Evolutionary conservation across 208 protist genomes (phyloP), one percentile per base, ranked within the genome.

Genomic region (Leishmania braziliensis): DNA sequence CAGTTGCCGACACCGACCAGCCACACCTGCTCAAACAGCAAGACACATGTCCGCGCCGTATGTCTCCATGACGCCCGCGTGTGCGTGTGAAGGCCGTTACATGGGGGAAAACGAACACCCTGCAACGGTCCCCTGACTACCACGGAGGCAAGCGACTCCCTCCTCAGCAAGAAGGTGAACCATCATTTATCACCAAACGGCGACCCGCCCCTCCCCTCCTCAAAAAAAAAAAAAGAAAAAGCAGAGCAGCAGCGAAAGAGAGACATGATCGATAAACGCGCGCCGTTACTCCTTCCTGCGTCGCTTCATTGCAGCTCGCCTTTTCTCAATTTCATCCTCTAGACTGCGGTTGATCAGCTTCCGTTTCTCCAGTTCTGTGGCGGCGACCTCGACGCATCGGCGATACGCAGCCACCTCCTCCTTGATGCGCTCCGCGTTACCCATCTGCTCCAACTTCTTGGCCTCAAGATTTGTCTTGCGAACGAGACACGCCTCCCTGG

Each of bases 371-470:
- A 90, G 46, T 43, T 93, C 91, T 16, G 72, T 70, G 75, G 81
- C 50, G 3, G 87, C 83, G 8, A 20, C 78, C 29, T 83, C 72
- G 16, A 87, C 82, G 50, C 66, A 70, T 23, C 81, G 48, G 54
- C 77, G 86, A 39, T 89, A 75, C 54, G 80, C 84, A 10, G 86
- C 78, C 29, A 90, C 75, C 56, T 95, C 78, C 63, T 84, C 79
- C n/a, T 88, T 86, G 33, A 88, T 91, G n/a, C 80, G 80, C 46
- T 92, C 91, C 46, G 85, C 86, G 56, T 94, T 90, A 58, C 88
- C 88, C 92, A 93, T 93, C 79, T 93, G 90, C 29, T 86, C 69
- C 20, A 77, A 63, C 51, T 91, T 94, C 69, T 78, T 85, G n/a
- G 87, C 81, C 63, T 94, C 87, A 39, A 94, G 77, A 33, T 80